These are phyloP conservation scores for Heimioporus sp. DNA, from an alignment of 768 basidiomycete species.

Conservation along the genomic window DNA sequence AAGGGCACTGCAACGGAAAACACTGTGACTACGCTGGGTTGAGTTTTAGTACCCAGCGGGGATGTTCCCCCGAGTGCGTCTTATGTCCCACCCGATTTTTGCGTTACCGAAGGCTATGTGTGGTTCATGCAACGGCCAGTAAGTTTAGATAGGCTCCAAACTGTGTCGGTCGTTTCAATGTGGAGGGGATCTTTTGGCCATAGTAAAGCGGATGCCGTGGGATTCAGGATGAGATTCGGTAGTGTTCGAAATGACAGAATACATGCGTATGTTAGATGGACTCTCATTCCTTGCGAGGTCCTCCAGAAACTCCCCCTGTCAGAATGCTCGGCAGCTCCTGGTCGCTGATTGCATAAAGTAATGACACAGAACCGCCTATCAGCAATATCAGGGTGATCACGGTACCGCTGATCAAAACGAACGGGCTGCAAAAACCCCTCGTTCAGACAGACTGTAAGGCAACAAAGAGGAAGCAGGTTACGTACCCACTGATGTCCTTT, in stretches of 20 bases:
- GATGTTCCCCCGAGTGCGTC: too few relatives aligned
- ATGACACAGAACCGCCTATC: slow-evolving; percentile 61
- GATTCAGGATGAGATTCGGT: not conserved
- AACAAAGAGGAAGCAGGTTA: slow-evolving; percentile 12
- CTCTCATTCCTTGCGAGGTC: slow-evolving; percentile 50
- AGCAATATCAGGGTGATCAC: slow-evolving; percentile 62
- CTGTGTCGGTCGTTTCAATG: too few relatives aligned
- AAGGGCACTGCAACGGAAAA: too few relatives aligned
- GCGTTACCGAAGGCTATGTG: too few relatives aligned
- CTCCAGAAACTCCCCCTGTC: slow-evolving; percentile 52
- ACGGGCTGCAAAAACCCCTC: slow-evolving; percentile 48
- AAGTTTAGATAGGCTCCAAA: too few relatives aligned
- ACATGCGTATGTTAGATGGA: not conserved
- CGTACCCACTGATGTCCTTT: slow-evolving; percentile 79
- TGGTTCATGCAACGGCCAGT: too few relatives aligned
- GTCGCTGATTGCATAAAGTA: slow-evolving; percentile 62
- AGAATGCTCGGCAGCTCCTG: slow-evolving; percentile 73
- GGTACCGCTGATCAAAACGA: slow-evolving; percentile 72
- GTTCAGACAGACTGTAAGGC: not conserved
- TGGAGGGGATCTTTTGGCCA: too few relatives aligned
- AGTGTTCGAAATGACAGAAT: slow-evolving; percentile 1
- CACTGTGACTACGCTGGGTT: too few relatives aligned
- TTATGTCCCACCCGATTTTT: too few relatives aligned
- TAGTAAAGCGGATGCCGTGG: too few relatives aligned
- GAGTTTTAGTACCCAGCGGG: too few relatives aligned